Evolutionary conservation across 352 stramenopile genomes (phyloP).

Genomic region (Phytopythium aichiense): DNA sequence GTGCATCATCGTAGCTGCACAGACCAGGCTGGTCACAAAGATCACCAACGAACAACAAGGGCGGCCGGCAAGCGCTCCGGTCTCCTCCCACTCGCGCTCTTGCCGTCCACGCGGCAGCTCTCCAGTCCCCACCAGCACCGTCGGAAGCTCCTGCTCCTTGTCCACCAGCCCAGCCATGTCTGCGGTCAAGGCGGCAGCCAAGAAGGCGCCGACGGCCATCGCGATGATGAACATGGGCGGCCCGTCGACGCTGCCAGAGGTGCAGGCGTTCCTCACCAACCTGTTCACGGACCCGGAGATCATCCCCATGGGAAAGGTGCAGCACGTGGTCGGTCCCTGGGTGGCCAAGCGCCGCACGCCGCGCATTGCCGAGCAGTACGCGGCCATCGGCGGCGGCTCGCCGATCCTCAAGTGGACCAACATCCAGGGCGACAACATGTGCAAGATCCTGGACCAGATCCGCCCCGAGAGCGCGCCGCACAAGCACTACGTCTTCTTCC

Average conservation of each 20-base stretch:
- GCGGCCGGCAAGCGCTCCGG: neutral
- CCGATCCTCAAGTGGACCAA: slow-evolving; percentile 98
- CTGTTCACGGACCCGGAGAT: slow-evolving; percentile 99
- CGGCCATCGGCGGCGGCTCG: slow-evolving; percentile 95
- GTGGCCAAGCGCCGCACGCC: slow-evolving; percentile 88
- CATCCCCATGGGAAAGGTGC: slow-evolving; percentile 93
- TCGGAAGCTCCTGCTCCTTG: slow-evolving; percentile 16
- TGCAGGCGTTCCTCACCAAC: slow-evolving; percentile 98
- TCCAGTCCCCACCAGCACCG: neutral
- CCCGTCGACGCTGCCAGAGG: slow-evolving; percentile 91
- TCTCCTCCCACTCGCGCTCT: slow-evolving; percentile 5
- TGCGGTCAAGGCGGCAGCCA: slow-evolving; percentile 13
- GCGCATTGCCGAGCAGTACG: slow-evolving; percentile 95
- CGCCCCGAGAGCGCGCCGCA: slow-evolving; percentile 86
- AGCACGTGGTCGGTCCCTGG: slow-evolving; percentile 80
- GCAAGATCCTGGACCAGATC: slow-evolving; percentile 85
- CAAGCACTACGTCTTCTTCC: slow-evolving; percentile 97
- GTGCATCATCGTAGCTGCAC: neutral
- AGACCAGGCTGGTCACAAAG: neutral
- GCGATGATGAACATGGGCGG: slow-evolving; percentile 98
- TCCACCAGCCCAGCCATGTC: neutral
- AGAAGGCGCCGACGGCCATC: slow-evolving; percentile 61
- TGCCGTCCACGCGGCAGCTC: slow-evolving; percentile 3
- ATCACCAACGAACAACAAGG: slow-evolving; percentile 8
- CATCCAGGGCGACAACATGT: slow-evolving; percentile 91